Evolutionary conservation across 371 early-diverging fungal species (phyloP).

Genomic region (Basidiobolus heterosporus): DNA sequence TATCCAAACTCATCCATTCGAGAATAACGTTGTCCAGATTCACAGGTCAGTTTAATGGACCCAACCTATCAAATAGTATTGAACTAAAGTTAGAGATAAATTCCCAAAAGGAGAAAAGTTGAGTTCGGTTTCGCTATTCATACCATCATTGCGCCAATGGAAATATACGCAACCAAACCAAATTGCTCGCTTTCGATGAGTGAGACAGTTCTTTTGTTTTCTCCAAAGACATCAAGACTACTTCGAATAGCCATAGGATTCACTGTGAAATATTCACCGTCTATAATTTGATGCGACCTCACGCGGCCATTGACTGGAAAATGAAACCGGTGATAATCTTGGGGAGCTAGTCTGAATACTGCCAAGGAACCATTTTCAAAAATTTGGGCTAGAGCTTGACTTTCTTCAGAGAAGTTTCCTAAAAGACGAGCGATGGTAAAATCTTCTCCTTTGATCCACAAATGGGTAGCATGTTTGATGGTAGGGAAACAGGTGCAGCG

Average conservation of each 20-base stretch:
- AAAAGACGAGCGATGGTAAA: slow-evolving; percentile 48
- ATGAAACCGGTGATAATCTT: slow-evolving; percentile 81
- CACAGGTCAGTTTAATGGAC: slow-evolving; percentile 50
- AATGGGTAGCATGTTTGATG: slow-evolving; percentile 41
- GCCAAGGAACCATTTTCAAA: slow-evolving; percentile 51
- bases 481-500: slow-evolving; percentile 55
- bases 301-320: slow-evolving; percentile 60
- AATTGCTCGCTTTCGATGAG: slow-evolving; percentile 45
- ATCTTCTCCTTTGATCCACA: slow-evolving; percentile 78
- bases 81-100: not conserved
- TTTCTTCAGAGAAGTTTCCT: slow-evolving; percentile 10
- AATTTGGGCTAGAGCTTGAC: slow-evolving; percentile 16
- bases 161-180: slow-evolving; percentile 54
- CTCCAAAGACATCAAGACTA: slow-evolving; percentile 63
- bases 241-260: slow-evolving; percentile 77
- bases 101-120: not conserved
- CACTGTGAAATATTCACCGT: slow-evolving; percentile 67
- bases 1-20: slow-evolving; percentile 72
- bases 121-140: not conserved
- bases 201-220: slow-evolving; percentile 60
- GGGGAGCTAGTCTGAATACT: slow-evolving; percentile 72
- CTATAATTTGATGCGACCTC: slow-evolving; percentile 30
- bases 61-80: slow-evolving; percentile 34
- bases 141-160: slow-evolving; percentile 78
- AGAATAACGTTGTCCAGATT: slow-evolving; percentile 26